Evolutionary conservation across 768 basidiomycete species (phyloP).

Genomic region (Psilocybe sp.): DNA sequence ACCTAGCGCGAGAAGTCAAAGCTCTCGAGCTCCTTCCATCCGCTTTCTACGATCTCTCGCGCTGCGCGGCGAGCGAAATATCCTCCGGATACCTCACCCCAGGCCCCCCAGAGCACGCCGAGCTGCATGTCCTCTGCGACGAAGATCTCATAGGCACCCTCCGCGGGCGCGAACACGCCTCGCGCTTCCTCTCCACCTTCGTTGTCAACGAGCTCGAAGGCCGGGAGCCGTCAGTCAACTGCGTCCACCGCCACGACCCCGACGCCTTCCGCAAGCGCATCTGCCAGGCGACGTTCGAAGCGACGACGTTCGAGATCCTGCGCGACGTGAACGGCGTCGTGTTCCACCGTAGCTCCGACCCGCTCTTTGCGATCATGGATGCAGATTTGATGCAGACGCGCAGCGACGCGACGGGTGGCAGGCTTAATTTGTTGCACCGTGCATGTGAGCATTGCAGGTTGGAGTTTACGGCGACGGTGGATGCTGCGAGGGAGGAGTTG

Average conservation of each 20-base stretch:
- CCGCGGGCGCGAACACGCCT: slow-evolving; percentile 68
- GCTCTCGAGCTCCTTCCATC: slow-evolving; percentile 63
- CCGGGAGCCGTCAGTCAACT: slow-evolving; percentile 46
- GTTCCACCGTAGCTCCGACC: slow-evolving; percentile 64
- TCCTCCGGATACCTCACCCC: slow-evolving; percentile 44
- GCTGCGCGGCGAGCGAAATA: slow-evolving; percentile 60
- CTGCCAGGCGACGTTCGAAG: slow-evolving; percentile 72
- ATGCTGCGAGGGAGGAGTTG: slow-evolving; percentile 57
- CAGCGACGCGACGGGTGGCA: slow-evolving; percentile 39
- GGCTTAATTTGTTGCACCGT: slow-evolving; percentile 41
- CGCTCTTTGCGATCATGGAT: slow-evolving; percentile 67
- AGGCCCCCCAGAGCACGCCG: slow-evolving; percentile 20
- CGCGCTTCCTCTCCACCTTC: slow-evolving; percentile 75
- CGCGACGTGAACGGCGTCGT: slow-evolving; percentile 71
- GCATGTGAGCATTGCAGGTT: slow-evolving; percentile 64
- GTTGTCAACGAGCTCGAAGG: slow-evolving; percentile 74
- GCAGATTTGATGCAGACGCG: slow-evolving; percentile 64
- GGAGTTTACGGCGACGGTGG: slow-evolving; percentile 61
- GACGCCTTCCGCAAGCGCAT: slow-evolving; percentile 44
- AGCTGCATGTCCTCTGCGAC: slow-evolving; percentile 41
- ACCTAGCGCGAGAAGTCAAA: slow-evolving; percentile 56
- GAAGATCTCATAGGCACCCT: slow-evolving; percentile 58
- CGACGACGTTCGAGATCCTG: slow-evolving; percentile 71
- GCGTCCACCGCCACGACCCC: slow-evolving; percentile 46
- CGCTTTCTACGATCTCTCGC: slow-evolving; percentile 80